Evolutionary conservation across 2,329 filamentous ascomycete genomes (phyloP).

Genomic region (Colletotrichum cordylinicola): DNA sequence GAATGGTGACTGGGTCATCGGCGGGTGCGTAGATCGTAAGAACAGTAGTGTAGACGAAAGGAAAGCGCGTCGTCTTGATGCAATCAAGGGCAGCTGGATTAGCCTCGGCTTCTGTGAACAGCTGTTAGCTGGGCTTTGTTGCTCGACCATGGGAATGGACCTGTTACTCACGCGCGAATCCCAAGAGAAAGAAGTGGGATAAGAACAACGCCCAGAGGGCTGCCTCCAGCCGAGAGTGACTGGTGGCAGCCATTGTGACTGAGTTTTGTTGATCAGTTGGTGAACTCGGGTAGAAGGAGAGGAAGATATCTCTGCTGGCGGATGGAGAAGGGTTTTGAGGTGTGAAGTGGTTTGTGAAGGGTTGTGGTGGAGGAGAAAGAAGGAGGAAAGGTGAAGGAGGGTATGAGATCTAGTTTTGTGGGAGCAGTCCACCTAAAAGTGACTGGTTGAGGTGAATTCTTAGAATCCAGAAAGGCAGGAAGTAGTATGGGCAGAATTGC

Average conservation of each 20-base stretch:
- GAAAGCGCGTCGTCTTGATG: background rate
- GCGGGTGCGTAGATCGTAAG: background rate
- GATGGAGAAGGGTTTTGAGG: too few species aligned
- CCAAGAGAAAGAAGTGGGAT: background rate
- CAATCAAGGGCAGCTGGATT: background rate
- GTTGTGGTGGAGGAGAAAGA: background rate
- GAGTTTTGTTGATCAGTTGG: background rate
- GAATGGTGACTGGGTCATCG: background rate
- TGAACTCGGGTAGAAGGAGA: background rate
- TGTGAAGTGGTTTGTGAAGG: background rate
- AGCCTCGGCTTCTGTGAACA: background rate
- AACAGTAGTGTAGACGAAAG: background rate
- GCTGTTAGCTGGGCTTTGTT: background rate
- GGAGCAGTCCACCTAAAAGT: background rate
- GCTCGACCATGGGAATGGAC: rapidly evolving
- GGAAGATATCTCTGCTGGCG: background rate
- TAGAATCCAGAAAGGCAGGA: background rate
- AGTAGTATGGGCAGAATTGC: background rate
- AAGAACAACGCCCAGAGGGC: background rate
- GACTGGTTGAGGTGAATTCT: background rate
- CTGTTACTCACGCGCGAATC: background rate
- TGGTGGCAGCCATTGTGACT: background rate
- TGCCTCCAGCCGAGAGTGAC: background rate
- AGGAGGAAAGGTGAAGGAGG: background rate
- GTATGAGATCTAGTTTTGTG: background rate